Evolutionary conservation across 2,329 filamentous ascomycete genomes (phyloP), one percentile per base, ranked within the genome.

Genomic region (Sporothrix pseudoabietina): DNA sequence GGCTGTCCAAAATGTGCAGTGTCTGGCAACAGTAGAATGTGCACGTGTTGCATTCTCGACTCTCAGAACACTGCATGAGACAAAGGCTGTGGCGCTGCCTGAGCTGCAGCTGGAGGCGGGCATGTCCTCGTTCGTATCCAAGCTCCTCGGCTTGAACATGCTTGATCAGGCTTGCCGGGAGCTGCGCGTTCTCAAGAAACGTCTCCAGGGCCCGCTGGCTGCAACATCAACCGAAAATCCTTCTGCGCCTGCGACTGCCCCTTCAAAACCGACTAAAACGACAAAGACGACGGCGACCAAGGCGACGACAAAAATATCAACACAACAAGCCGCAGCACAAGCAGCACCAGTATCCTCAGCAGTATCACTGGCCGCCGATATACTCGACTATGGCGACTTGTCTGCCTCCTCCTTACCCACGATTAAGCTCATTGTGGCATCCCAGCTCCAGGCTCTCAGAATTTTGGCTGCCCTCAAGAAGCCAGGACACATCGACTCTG

Each of bases 91-190:
- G 10, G 82, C 86, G 10, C 82, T 90, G n/a, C 86, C 88, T 0
- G 85, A 87, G 61, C 82, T 92, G 54, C 91, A 94, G 78, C 80
- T 94, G 4, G 92, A 94, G 79, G 89, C 85, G 74, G 92, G 92
- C 71, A 92, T 93, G 85, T 87, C 91, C 19, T 89, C 90, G 0
- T 85, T 94, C 71, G 81, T 91, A 54, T 87, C 87, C 54, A 93
- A 90, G 78, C 83, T 94, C 0, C 82, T 94, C 16, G 83, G 84
- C 0, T 83, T 93, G 66, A 88, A 88, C 0, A 80, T 94, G 70
- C 87, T 91, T 63, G 87, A 89, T n/a, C 83, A 91, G 73, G 92
- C 92, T 0, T 81, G 89, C 57, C 92, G 89, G 78, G 92, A 94
- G 77, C 79, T 94, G 74, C 84, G 87, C 55, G 82, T 90, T 12